Base-by-base conservation (phyloP, 495 filamentous ascomycete species). In the Aspergillus hancockii region DNA sequence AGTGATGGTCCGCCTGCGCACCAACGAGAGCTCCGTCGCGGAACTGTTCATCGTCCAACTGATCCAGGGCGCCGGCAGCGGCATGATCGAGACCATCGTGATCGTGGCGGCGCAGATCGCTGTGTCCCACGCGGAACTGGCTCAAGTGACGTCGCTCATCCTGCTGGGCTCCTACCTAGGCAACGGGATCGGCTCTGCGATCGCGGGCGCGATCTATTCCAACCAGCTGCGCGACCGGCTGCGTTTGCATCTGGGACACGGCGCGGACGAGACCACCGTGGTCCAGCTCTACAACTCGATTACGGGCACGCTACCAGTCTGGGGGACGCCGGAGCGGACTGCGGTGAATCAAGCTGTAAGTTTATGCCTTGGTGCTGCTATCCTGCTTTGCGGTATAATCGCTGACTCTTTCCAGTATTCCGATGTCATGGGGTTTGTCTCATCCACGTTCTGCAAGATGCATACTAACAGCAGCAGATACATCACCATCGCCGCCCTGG, bases 191-290 rank as follows among this genome's bases (percentile, higher is more conserved):
- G 79, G 79, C 8, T 67, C 73, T n/a, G 72, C 72, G 14, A 75
- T 82, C 52, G 76, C 79, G 2, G 78, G 79, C 13, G 79, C 70
- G 3, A 80, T 82, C 19, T 80, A 82, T 60, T 79, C 77, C 1
- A 71, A 72, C 10, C 71, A 74, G 7, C 67, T 82, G 23, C 64
- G 70, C 8, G 25, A 62, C 8, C 61, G 67, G 28, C 63, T 78
- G 43, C 55, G 56, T 41, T 47, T 66, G 4, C 72, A 70, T 21
- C 62, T 81, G 13, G 73, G 74, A 21, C 9, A 56, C 0, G 45
- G 47, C 4, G 69, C 62, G n/a, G 63, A 56, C 14, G 50, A 61
- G 9, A 60, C 58, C 0, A 54, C 66, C 13, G 68, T 81, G 12
- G 54, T 74, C 13, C 54, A 32, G 9, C 58, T 80, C 49, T 77